phyloP scores from a whole-genome alignment of 768 basidiomycete species.

The Lactarius indigo region DNA sequence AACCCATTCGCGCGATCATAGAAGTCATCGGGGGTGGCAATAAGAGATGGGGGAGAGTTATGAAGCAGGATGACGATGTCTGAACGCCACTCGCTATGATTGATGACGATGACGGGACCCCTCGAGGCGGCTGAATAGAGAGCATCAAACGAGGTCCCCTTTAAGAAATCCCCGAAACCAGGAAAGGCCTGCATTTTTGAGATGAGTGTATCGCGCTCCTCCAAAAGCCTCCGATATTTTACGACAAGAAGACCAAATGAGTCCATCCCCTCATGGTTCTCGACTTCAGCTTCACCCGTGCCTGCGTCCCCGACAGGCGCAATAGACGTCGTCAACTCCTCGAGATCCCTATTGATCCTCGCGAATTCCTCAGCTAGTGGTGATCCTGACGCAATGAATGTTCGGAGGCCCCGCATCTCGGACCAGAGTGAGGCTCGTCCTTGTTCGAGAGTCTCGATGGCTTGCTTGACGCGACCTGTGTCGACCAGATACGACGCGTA shows the following conservation, averaged over 20 bases:
- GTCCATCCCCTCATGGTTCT: background rate
- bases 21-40: background rate
- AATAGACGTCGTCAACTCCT: background rate
- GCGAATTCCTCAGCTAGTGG: background rate
- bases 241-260: background rate
- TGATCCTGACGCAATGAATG: background rate
- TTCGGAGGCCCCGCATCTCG: conserved; percentile 1
- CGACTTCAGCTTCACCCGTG: background rate
- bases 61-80: no score
- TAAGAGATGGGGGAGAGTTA: no score
- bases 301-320: background rate
- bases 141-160: no score
- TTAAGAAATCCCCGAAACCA: no score
- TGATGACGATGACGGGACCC: no score
- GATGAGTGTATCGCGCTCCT: background rate
- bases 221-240: background rate
- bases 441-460: background rate
- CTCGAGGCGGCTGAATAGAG: no score
- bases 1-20: background rate
- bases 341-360: background rate
- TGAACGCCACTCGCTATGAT: no score
- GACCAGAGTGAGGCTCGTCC: conserved; percentile 4
- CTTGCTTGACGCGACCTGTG: background rate
- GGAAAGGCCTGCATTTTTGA: background rate
- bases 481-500: background rate